Conservation (phyloP, 768 basidiomycete species). For the Hygrophoropsis aurantiaca region DNA sequence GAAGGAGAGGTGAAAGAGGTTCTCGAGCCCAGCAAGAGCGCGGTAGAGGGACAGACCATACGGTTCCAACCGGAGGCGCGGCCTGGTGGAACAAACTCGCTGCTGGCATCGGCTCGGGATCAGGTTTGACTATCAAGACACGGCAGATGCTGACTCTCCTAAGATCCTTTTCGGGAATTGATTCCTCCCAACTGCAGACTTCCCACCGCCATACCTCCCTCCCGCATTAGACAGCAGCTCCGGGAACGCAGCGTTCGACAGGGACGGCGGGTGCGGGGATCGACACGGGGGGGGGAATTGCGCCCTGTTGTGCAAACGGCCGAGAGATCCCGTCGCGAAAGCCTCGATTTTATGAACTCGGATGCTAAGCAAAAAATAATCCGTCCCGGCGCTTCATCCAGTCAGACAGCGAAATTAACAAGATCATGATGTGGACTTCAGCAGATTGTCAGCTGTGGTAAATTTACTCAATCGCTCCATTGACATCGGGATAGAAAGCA, state of each 20-base stretch:
- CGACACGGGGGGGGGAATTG: too few relatives aligned
- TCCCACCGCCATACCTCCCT: conserved; percentile 32
- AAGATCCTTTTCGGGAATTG: conserved; percentile 66
- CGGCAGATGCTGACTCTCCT: conserved; percentile 40
- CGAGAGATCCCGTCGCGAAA: too few relatives aligned
- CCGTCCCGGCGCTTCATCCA: too few relatives aligned
- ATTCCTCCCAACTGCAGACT: conserved; percentile 57
- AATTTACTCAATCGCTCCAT: too few relatives aligned
- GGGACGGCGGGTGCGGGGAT: conserved; percentile 24
- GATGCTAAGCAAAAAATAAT: too few relatives aligned
- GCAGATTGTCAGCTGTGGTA: too few relatives aligned
- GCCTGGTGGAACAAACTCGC: conserved; percentile 75
- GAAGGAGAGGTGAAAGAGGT: conserved; percentile 72
- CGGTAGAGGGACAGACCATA: conserved; percentile 34
- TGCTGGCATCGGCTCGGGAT: conserved; percentile 42
- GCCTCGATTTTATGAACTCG: too few relatives aligned
- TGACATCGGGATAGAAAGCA: too few relatives aligned
- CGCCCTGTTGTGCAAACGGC: too few relatives aligned
- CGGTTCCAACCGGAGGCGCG: conserved; percentile 34
- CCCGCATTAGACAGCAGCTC: conserved; percentile 50
- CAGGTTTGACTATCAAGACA: conserved; percentile 58
- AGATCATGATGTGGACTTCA: too few relatives aligned
- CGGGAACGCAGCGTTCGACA: conserved; percentile 65
- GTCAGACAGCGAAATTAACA: too few relatives aligned
- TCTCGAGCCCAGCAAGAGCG: conserved; percentile 60